Evolutionary conservation across 176 grass and related monocot species (phyloP).

Genomic region (Puya raimondii): DNA sequence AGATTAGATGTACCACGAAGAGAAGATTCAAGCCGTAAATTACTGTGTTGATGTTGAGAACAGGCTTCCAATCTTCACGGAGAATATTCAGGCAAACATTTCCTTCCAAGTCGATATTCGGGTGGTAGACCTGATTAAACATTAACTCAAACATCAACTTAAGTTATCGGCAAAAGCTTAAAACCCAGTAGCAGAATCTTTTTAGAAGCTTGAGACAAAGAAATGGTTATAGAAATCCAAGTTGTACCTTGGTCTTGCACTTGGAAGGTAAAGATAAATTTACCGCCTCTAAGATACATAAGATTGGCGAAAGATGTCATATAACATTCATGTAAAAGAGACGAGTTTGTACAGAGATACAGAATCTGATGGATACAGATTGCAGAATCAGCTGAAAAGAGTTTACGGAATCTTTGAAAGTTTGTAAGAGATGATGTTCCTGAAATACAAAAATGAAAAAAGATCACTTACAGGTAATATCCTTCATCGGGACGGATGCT

Average conservation of each 20-base stretch:
- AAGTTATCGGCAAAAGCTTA: neutral
- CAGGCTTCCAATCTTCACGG: conserved; percentile 72
- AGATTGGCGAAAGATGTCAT: neutral
- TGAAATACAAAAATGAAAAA: neutral
- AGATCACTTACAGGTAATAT: conserved; percentile 51
- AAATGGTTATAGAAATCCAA: neutral
- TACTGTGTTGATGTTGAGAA: conserved; percentile 62
- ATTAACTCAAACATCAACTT: neutral
- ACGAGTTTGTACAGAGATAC: neutral
- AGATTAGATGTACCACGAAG: conserved; percentile 33
- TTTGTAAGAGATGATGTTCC: too few relatives aligned
- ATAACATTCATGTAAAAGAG: neutral
- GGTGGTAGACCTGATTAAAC: conserved; percentile 55
- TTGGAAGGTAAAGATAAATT: conserved; percentile 60
- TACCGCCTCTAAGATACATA: conserved; percentile 30
- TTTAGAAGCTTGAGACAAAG: neutral
- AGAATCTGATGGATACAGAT: neutral
- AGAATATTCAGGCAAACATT: conserved; percentile 75
- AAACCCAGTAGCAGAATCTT: conserved; percentile 6
- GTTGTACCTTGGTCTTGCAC: conserved; percentile 65
- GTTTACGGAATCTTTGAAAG: neutral
- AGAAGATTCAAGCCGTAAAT: conserved; percentile 71
- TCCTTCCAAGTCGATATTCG: conserved; percentile 76
- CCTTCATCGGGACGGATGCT: conserved; percentile 55
- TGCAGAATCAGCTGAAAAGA: neutral